These are phyloP conservation scores for Skeletonema menzelii DNA, from an alignment of 108 stramenopile species.

Conservation along the genomic window DNA sequence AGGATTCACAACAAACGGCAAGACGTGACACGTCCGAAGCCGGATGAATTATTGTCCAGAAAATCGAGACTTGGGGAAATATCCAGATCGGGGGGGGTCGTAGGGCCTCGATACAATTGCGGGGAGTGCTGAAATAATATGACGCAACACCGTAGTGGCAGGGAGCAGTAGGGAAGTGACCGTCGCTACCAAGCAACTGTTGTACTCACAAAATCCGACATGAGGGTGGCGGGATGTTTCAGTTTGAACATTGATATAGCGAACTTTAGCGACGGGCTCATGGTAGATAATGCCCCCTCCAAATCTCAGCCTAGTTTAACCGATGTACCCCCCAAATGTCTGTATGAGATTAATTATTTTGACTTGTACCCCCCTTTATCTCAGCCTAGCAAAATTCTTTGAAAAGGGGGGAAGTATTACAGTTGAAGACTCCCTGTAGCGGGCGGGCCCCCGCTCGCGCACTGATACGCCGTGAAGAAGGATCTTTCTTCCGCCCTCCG, in stretches of 20 bases:
- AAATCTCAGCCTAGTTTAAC: too few relatives aligned
- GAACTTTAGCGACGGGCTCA: too few relatives aligned
- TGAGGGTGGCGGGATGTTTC: neutral
- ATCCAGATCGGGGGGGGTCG: neutral
- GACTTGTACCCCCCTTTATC: too few relatives aligned
- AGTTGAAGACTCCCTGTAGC: too few relatives aligned
- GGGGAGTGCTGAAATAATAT: neutral
- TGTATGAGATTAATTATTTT: too few relatives aligned
- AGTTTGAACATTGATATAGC: neutral
- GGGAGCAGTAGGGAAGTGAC: neutral
- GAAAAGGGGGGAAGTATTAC: too few relatives aligned
- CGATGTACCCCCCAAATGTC: too few relatives aligned
- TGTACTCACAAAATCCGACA: neutral
- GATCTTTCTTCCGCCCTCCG: too few relatives aligned
- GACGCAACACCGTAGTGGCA: neutral
- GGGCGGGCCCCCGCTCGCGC: too few relatives aligned
- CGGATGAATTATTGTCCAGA: neutral
- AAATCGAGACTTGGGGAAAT: neutral
- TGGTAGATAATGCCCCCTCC: too few relatives aligned
- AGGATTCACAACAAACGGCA: neutral
- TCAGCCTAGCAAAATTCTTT: too few relatives aligned
- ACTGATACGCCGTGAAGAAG: too few relatives aligned
- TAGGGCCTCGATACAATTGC: neutral
- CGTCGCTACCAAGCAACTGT: neutral
- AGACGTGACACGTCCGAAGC: neutral